These are phyloP conservation scores for Lentinus tigrinus DNA, from an alignment of 768 basidiomycete species.

Conservation along the genomic window DNA sequence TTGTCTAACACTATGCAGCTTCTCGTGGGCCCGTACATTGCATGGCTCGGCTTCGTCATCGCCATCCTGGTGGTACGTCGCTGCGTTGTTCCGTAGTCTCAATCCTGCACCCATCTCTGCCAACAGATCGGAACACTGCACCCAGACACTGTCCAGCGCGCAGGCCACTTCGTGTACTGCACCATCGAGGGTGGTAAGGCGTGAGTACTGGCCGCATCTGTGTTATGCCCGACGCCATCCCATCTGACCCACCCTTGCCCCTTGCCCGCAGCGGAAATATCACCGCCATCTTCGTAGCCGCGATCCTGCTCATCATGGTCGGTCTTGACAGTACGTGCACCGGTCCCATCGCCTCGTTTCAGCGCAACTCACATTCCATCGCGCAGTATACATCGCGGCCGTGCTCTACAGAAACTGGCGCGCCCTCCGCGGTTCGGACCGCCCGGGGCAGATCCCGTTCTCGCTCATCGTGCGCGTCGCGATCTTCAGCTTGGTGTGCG, in stretches of 20 bases:
- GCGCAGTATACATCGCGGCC: conserved; percentile 13
- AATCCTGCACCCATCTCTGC: not conserved
- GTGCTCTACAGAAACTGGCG: conserved; percentile 18
- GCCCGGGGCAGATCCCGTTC: conserved; percentile 16
- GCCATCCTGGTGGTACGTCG: conserved; percentile 11
- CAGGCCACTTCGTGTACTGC: conserved; percentile 14
- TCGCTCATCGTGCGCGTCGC: conserved; percentile 14
- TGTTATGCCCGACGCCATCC: not conserved
- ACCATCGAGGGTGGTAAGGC: conserved; percentile 5
- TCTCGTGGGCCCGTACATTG: conserved; percentile 8
- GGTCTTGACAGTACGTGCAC: conserved; percentile 3
- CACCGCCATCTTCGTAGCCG: conserved; percentile 8
- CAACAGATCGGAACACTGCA: conserved; percentile 6
- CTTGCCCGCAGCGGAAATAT: conserved; percentile 1
- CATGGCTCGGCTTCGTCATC: conserved; percentile 12
- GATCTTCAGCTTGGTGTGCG: conserved; percentile 18
- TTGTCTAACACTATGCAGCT: not conserved
- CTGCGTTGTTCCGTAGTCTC: too few relatives aligned
- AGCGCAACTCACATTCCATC: not conserved
- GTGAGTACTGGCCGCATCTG: not conserved
- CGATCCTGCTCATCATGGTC: conserved; percentile 11
- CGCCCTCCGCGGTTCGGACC: conserved; percentile 14
- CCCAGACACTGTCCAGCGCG: conserved; percentile 3
- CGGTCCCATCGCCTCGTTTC: not conserved
- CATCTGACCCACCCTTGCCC: not conserved